Evolutionary conservation across 2,329 filamentous ascomycete species (phyloP), one percentile per base, ranked within the genome.

Genomic region (Gaeumannomyces tritici): DNA sequence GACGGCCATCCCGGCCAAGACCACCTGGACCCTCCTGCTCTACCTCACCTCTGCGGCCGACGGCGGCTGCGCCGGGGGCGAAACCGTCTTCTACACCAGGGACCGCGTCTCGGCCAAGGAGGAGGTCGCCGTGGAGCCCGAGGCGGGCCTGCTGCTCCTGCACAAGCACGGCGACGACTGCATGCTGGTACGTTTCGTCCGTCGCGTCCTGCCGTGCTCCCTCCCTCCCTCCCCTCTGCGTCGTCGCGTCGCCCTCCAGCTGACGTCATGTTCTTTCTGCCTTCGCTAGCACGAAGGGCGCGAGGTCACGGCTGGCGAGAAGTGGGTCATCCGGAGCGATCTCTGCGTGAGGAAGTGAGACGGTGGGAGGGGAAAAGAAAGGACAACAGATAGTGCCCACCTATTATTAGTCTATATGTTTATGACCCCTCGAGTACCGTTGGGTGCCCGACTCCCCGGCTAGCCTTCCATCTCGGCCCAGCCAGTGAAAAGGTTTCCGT

Each of bases 131-230:
- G 86, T 96, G 8, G 82, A 82, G 0, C 84, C 90, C 13, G 90
- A 96, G 72, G 88, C 88, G n/a, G 93, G 93, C 2, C 89, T 93
- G 82, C 83, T 91, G 42, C 79, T 97, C 31, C 78, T 97, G 64
- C 93, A 97, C 74, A 90, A 90, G 66, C 93, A 97, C 75, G 93
- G 93, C 0, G 84, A 91, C 66, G 89, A 93, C 65, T 97, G 93
- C 75, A 83, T 97, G 77, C 76, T 97, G 70, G 84, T 86, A 70
- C 73, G 81, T 33, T 11, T 8, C 7, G 31, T 33, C 31, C 77
- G 21, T 35, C 33, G 15, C 12, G n/a, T n/a, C n/a, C n/a, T n/a
- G n/a, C n/a, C n/a, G n/a, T n/a, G n/a, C 31, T 33, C 3, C 12
- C 31, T 33, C 8, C 31, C 3, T 9, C 12, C 31, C 12, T 33